Evolutionary conservation across 768 basidiomycete genomes (phyloP).

Genomic region (Coprinopsis marcescibilis): DNA sequence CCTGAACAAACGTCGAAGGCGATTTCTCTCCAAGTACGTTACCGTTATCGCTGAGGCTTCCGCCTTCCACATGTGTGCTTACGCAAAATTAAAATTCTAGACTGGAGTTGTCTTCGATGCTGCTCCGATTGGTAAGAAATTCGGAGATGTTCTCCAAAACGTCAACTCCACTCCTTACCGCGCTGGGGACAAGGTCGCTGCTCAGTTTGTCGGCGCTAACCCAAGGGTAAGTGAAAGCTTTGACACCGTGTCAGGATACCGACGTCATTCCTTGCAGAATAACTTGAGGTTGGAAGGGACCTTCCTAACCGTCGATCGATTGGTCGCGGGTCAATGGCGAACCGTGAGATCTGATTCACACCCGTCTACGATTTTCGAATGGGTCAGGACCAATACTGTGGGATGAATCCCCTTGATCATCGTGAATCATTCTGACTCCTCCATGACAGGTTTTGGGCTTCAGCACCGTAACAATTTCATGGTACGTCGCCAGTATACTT

Average conservation of each 20-base stretch:
- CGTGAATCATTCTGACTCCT: conserved; percentile 7
- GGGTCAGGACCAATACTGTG: conserved; percentile 54
- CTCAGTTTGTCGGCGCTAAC: conserved; percentile 70
- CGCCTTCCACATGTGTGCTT: background rate
- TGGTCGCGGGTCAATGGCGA: conserved; percentile 45
- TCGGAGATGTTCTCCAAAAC: conserved; percentile 58
- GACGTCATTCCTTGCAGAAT: conserved; percentile 41
- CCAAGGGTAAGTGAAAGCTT: conserved; percentile 49
- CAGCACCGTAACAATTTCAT: conserved; percentile 61
- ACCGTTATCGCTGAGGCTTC: background rate
- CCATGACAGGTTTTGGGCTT: conserved; percentile 48
- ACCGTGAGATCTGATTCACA: conserved; percentile 69
- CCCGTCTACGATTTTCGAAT: conserved; percentile 65
- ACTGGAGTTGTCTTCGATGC: conserved; percentile 58
- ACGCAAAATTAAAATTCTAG: conserved; percentile 25
- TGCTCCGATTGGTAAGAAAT: conserved; percentile 47
- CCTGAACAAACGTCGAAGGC: conserved; percentile 58
- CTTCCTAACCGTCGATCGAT: conserved; percentile 61
- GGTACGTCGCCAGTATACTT: conserved; percentile 35
- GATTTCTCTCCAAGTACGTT: conserved; percentile 58
- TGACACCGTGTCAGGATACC: conserved; percentile 8
- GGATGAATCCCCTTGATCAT: conserved; percentile 18
- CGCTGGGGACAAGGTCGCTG: conserved; percentile 53
- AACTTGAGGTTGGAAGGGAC: conserved; percentile 71
- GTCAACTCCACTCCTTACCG: conserved; percentile 45